A percentile compares a stretch with the other conserved stretches of the same genome.
These are phyloP conservation scores for Mortierella sp. DNA, from an alignment of 371 early-diverging fungal genomes.

Conservation along the genomic window DNA sequence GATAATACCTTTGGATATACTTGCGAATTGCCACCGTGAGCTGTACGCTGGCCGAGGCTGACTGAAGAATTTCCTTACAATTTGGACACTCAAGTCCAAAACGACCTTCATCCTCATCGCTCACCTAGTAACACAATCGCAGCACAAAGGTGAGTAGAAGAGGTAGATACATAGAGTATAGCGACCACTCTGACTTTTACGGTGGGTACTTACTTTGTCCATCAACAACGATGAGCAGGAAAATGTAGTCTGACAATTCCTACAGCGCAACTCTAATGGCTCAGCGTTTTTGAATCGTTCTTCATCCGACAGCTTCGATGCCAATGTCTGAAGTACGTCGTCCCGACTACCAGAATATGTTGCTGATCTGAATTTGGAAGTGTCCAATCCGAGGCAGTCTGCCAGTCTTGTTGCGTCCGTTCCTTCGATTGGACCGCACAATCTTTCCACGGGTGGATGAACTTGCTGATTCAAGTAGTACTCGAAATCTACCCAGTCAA, in stretches of 20 bases:
- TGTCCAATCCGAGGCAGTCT: slow-evolving; percentile 88
- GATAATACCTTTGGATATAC: slow-evolving; percentile 76
- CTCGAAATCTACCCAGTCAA: slow-evolving; percentile 78
- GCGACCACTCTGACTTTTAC: neutral
- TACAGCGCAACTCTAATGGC: slow-evolving; percentile 69
- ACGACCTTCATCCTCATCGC: neutral
- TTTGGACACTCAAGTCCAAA: slow-evolving; percentile 61
- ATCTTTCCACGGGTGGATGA: slow-evolving; percentile 93
- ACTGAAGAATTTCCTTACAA: slow-evolving; percentile 63
- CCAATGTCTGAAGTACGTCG: slow-evolving; percentile 76
- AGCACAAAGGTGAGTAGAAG: slow-evolving; percentile 6
- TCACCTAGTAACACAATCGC: neutral
- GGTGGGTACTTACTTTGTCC: slow-evolving; percentile 30
- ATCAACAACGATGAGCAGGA: slow-evolving; percentile 68
- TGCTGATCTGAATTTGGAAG: slow-evolving; percentile 67
- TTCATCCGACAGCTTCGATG: slow-evolving; percentile 82
- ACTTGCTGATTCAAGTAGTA: slow-evolving; percentile 99
- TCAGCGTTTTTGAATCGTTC: slow-evolving; percentile 87
- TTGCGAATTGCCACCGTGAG: slow-evolving; percentile 70
- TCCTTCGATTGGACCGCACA: slow-evolving; percentile 91
- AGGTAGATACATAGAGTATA: neutral
- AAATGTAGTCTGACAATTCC: slow-evolving; percentile 64
- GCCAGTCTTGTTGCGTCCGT: slow-evolving; percentile 86
- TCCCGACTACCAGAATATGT: slow-evolving; percentile 42
- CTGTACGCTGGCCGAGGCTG: slow-evolving; percentile 68